These are phyloP conservation scores for Oldenlandia corymbosa DNA, from an alignment of 257 asterid species.

Conservation along the genomic window DNA sequence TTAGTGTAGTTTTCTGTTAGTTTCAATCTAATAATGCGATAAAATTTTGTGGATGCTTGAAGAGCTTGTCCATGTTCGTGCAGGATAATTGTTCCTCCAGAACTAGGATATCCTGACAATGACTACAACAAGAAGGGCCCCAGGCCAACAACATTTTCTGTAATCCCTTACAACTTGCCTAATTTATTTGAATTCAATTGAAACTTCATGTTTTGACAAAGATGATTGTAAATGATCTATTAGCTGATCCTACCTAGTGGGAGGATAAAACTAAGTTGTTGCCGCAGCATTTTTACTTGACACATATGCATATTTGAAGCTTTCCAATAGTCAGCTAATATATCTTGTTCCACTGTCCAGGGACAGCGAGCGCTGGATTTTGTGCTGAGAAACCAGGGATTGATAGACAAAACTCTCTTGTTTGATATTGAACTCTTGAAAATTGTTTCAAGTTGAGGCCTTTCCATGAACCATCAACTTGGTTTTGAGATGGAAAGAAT, in stretches of 20 bases:
- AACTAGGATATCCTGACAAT: slow-evolving; percentile 86
- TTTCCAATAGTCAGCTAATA: neutral
- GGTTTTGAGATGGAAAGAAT: no score
- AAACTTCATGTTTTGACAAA: no score
- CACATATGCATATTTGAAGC: neutral
- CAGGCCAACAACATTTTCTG: slow-evolving; percentile 94
- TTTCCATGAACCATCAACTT: no score
- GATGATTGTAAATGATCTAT: no score
- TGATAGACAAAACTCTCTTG: slow-evolving; percentile 90
- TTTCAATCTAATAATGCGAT: neutral
- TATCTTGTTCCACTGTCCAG: slow-evolving; percentile 32
- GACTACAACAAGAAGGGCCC: slow-evolving; percentile 97
- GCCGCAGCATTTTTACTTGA: no score
- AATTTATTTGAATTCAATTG: no score
- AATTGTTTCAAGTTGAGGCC: slow-evolving; percentile 56
- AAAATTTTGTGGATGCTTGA: neutral
- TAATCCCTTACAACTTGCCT: slow-evolving; percentile 22
- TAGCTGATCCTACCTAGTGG: no score
- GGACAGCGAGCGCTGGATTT: slow-evolving; percentile 96
- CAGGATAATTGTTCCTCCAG: slow-evolving; percentile 96
- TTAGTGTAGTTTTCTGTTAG: neutral
- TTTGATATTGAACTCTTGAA: slow-evolving; percentile 89
- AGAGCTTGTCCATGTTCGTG: neutral
- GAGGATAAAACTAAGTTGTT: no score
- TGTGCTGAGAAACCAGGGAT: slow-evolving; percentile 89